Evolutionary conservation across 805 yeast species (phyloP), one percentile per base, ranked within the genome.

Genomic region (Pichia californica): DNA sequence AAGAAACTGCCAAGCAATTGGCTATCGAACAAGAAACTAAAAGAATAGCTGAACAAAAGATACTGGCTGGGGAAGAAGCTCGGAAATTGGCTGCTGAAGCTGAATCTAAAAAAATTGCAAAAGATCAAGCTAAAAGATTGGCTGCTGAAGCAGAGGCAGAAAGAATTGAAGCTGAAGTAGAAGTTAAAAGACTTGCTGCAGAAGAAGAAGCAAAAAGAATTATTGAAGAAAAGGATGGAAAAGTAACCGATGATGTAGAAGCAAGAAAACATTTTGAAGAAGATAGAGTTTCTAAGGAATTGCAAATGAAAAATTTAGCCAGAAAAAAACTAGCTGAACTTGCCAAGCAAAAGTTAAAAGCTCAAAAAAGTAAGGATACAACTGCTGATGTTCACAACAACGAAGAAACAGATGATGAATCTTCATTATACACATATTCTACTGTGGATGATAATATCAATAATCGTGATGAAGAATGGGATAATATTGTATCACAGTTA

Each of bases 391-490:
- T 35, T 6, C 44, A 40, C 9, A 48, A 44, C 9, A 50, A 48
- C 8, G 41, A 39, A 13, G 46, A 44, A 10, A 46, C 35, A 3
- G 40, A 37, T 11, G 45, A 46, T 19, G 57, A 52, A 33, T 50
- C 46, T 14, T 50, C 61, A 8, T 52, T 56, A 15, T 63, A 63
- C 46, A 63, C 64, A 3, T 62, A 61, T 43, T 58, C 57, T 29
- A 56, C 67, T 1, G 64, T 58, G 32, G 20, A 57, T 11, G 41
- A 60, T 19, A 26, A 32, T n/a, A 38, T n/a, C n/a, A n/a, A 48
- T 11, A 31, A 37, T 30, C 48, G 76, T 29, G 84, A 81, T 52
- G 70, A 77, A 50, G 87, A 83, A 53, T 83, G 88, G 88, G 84
- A 82, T 41, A 84, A 79, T 52, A 78, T 83, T 29, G 48, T 83